Evolutionary conservation across 2,329 filamentous ascomycete genomes (phyloP).

Genomic region (Fusarium virguliforme): DNA sequence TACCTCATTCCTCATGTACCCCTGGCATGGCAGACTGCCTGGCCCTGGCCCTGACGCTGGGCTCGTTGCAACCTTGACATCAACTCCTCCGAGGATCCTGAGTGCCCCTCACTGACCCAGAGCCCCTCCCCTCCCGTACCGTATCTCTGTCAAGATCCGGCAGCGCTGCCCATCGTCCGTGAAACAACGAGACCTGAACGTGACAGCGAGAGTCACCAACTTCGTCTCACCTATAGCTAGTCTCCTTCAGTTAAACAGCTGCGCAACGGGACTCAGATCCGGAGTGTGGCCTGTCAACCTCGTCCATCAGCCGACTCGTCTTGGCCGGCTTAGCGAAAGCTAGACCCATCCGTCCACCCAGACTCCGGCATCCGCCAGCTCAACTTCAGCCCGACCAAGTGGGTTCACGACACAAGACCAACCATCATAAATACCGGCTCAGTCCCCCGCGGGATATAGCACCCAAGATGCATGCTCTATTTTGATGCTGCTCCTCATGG

Average conservation of each 20-base stretch:
- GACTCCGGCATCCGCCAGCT: slow-evolving; percentile 39
- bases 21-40: slow-evolving; percentile 19
- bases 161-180: slow-evolving; percentile 10
- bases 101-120: slow-evolving; percentile 19
- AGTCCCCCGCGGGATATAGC: neutral
- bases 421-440: slow-evolving; percentile 1
- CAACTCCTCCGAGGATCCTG: slow-evolving; percentile 36
- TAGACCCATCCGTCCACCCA: slow-evolving; percentile 44
- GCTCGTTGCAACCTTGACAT: slow-evolving; percentile 31
- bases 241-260: slow-evolving; percentile 8
- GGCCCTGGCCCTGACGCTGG: slow-evolving; percentile 30
- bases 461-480: neutral
- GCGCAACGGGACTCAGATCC: slow-evolving; percentile 18
- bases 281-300: slow-evolving; percentile 41
- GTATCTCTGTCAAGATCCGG: slow-evolving; percentile 31
- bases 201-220: neutral
- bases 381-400: slow-evolving; percentile 30
- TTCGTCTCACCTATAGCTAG: neutral
- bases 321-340: slow-evolving; percentile 42
- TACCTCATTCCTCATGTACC: slow-evolving; percentile 6
- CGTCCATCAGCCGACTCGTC: slow-evolving; percentile 42
- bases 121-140: slow-evolving; percentile 27
- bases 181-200: slow-evolving; percentile 1
- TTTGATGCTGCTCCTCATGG: slow-evolving; percentile 8
- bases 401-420: slow-evolving; percentile 10